phyloP scores from a whole-genome alignment of 129 eudicot genomes.

The Artemisia annua region DNA sequence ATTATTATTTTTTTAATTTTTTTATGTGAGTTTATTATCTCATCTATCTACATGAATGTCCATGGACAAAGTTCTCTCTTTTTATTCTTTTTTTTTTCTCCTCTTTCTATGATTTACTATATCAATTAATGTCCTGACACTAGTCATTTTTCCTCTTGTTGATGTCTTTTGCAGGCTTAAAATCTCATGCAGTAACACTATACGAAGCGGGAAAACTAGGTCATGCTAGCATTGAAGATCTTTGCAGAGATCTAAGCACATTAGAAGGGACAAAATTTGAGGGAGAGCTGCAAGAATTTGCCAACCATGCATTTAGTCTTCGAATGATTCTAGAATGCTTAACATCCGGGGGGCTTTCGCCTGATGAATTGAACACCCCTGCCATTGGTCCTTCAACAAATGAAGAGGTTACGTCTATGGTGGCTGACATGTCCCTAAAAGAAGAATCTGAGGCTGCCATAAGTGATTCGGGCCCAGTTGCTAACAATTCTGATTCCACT shows the following conservation, averaged over 20 bases:
- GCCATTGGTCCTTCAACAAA: slow-evolving; percentile 31
- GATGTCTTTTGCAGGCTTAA: slow-evolving; percentile 64
- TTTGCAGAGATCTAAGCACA: slow-evolving; percentile 85
- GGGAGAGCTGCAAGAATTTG: slow-evolving; percentile 98
- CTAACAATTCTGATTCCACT: slow-evolving; percentile 26
- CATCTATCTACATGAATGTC: background rate
- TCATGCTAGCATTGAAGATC: slow-evolving; percentile 86
- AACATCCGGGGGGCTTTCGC: slow-evolving; percentile 74
- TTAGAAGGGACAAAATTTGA: slow-evolving; percentile 94
- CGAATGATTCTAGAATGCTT: slow-evolving; percentile 82
- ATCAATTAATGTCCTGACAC: slow-evolving; percentile 21
- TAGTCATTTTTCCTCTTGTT: slow-evolving; percentile 18
- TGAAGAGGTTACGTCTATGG: slow-evolving; percentile 40
- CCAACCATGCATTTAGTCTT: slow-evolving; percentile 98
- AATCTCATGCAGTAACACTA: slow-evolving; percentile 95
- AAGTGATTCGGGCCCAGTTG: slow-evolving; percentile 26
- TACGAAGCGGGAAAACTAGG: slow-evolving; percentile 98
- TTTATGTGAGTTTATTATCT: background rate
- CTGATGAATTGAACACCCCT: slow-evolving; percentile 41
- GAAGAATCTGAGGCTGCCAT: slow-evolving; percentile 33
- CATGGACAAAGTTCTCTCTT: no score
- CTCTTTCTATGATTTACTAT: background rate
- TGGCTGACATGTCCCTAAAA: slow-evolving; percentile 32
- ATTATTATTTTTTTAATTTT: no score
- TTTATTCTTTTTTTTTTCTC: background rate